A percentile compares a stretch with the other conserved stretches of the same genome.
phyloP scores from a whole-genome alignment of 768 basidiomycete genomes.

The Termitomyces sp. region DNA sequence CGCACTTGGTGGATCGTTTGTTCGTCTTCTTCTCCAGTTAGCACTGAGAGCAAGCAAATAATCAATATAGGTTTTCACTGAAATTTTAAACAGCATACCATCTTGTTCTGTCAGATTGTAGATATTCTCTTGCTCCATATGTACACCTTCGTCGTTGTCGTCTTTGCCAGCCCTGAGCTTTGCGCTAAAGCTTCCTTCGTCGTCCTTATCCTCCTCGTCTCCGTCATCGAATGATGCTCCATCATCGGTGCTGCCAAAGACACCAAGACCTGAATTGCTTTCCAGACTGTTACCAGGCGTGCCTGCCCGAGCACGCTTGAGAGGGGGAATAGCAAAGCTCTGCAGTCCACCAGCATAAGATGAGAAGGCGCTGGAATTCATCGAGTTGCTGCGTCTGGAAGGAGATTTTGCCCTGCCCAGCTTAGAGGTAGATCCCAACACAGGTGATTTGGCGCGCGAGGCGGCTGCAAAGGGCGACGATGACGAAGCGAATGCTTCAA shows the following conservation, averaged over 20 bases:
- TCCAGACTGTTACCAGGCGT: conserved; percentile 48
- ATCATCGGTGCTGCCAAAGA: conserved; percentile 17
- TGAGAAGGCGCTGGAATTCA: conserved; percentile 50
- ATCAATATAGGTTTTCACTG: not conserved
- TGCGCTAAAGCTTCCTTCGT: conserved; percentile 52
- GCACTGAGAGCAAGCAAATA: conserved; percentile 35
- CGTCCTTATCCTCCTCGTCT: conserved; percentile 43
- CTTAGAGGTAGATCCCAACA: conserved; percentile 35
- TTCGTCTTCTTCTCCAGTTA: conserved; percentile 82
- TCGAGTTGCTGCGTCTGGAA: conserved; percentile 35
- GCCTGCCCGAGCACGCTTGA: conserved; percentile 51
- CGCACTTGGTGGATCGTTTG: conserved; percentile 71
- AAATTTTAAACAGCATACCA: conserved; percentile 32
- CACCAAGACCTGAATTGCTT: conserved; percentile 21
- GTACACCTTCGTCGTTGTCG: conserved; percentile 45
- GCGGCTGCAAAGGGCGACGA: conserved; percentile 25
- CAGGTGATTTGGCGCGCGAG: conserved; percentile 51
- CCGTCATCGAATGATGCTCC: conserved; percentile 30
- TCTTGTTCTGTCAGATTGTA: conserved; percentile 63
- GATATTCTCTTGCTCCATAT: conserved; percentile 41
- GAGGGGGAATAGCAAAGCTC: conserved; percentile 43
- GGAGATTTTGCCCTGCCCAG: conserved; percentile 52
- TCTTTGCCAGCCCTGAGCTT: conserved; percentile 59
- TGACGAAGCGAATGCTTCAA: conserved; percentile 26
- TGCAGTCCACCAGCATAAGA: conserved; percentile 52